Conservation (phyloP, 768 basidiomycete genomes). For the Boletus rubroflammeus region DNA sequence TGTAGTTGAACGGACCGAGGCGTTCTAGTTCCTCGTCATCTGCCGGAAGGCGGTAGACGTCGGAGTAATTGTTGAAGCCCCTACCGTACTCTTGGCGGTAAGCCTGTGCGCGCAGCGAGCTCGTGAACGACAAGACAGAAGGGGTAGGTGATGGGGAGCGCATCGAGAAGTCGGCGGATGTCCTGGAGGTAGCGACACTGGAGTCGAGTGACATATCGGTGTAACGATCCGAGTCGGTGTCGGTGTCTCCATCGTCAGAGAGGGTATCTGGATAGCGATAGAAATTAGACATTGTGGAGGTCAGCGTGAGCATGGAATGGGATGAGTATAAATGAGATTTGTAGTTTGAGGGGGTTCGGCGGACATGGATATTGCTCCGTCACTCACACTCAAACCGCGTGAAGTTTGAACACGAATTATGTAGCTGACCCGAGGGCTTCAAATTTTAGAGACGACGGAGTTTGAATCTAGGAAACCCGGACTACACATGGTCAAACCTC, state of each 20-base stretch:
- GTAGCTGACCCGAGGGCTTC: conserved; percentile 21
- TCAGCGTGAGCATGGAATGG: conserved; percentile 7
- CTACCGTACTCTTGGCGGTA: conserved; percentile 68
- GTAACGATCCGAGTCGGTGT: conserved; percentile 40
- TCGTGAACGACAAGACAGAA: conserved; percentile 67
- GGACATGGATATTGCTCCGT: conserved; percentile 35
- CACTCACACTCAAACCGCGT: conserved; percentile 25
- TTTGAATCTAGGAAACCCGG: neutral
- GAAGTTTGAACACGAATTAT: conserved; percentile 17
- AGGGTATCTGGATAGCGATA: conserved; percentile 3
- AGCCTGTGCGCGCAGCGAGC: conserved; percentile 54
- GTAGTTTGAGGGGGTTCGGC: conserved; percentile 25
- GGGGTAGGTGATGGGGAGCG: conserved; percentile 64
- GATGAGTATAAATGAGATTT: conserved; percentile 24
- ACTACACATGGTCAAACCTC: too few relatives aligned
- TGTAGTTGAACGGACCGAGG: conserved; percentile 44
- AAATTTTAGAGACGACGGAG: neutral
- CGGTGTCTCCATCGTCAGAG: conserved; percentile 45
- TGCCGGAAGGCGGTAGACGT: conserved; percentile 73
- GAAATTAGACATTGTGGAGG: conserved; percentile 12
- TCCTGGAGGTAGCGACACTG: conserved; percentile 46
- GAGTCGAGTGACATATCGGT: conserved; percentile 42
- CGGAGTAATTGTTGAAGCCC: conserved; percentile 71
- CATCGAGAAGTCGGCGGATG: conserved; percentile 57
- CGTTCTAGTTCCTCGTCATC: conserved; percentile 74